Evolutionary conservation across 192 early-diverging fungal genomes (phyloP), one percentile per base, ranked within the genome.

Genomic region (Rhizoclosmatium sp.): DNA sequence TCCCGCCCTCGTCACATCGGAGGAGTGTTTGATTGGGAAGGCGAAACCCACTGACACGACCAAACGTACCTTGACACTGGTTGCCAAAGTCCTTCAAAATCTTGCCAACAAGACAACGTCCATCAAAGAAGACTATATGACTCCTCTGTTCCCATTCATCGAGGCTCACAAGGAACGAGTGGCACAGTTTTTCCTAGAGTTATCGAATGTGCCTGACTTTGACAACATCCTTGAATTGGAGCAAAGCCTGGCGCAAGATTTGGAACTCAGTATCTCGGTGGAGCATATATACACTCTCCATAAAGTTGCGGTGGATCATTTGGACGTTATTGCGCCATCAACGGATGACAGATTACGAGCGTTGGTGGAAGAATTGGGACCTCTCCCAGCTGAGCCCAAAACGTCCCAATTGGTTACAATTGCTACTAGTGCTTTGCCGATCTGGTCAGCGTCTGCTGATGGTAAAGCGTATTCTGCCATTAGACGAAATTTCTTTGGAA

Each of bases 1-100:
- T 81, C 97, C 97, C n/a, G 96, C 97, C 0, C 95, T 99, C 76
- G 96, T 99, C 60, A 96, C 96, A 1, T 96, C 97, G 3, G 91
- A 97, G 78, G 93, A 93, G n/a, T 95, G 96, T 87, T 96, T 96
- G 94, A 83, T 97, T 45, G 90, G 96, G 39, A 64, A n/a, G 7
- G 89, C 87, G 65, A 89, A 91, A 47, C 95, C 96, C 2, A 88
- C 92, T 23, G 89, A 91, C 78, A 86, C 93, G 49, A 95, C 95
- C 31, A 88, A 95, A 68, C 90, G 96, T 56, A 96, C 94, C 9
- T 86, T 98, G 65, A 99, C 97, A 21, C 86, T 97, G 80, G 87
- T 95, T 82, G 97, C 96, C 48, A 99, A 99, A 85, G 81, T 98
- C 84, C 86, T 99, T 42, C 97, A 99, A 83, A 97, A 96, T 80